Conservation (phyloP, 2,329 filamentous ascomycete species). For the Knufia fluminis region DNA sequence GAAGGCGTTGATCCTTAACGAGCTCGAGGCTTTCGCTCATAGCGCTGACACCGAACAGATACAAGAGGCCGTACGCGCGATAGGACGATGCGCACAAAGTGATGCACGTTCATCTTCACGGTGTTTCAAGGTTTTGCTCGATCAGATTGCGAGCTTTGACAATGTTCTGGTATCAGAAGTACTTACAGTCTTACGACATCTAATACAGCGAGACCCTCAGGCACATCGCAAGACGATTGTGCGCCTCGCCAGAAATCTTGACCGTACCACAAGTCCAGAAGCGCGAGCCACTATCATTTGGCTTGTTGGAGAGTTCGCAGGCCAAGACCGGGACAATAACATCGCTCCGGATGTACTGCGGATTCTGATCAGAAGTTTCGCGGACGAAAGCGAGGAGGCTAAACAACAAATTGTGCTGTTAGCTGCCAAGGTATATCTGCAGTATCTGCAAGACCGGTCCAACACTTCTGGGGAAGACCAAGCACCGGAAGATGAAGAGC, state of each 20-base stretch:
- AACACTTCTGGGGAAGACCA: slow-evolving; percentile 11
- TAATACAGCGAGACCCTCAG: slow-evolving; percentile 83
- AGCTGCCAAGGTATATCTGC: slow-evolving; percentile 92
- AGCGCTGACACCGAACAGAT: slow-evolving; percentile 67
- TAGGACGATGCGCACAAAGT: slow-evolving; percentile 83
- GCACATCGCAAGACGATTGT: slow-evolving; percentile 79
- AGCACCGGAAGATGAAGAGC: slow-evolving; percentile 22
- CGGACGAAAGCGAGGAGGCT: slow-evolving; percentile 71
- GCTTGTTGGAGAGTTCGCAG: slow-evolving; percentile 91
- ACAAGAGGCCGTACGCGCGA: slow-evolving; percentile 80
- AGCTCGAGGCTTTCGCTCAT: slow-evolving; percentile 86
- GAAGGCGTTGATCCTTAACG: slow-evolving; percentile 80
- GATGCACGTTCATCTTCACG: slow-evolving; percentile 61
- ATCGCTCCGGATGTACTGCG: slow-evolving; percentile 88
- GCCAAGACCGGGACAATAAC: slow-evolving; percentile 68
- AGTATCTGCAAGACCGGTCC: slow-evolving; percentile 53
- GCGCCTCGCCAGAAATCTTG: slow-evolving; percentile 79
- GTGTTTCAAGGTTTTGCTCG: slow-evolving; percentile 72
- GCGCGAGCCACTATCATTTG: slow-evolving; percentile 93
- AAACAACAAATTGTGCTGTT: slow-evolving; percentile 88
- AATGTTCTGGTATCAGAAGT: slow-evolving; percentile 80
- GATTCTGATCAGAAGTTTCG: slow-evolving; percentile 76
- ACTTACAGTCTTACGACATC: slow-evolving; percentile 84
- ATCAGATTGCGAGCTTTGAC: slow-evolving; percentile 81
- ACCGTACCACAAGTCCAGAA: slow-evolving; percentile 75